Evolutionary conservation across 2,329 filamentous ascomycete species (phyloP).

Genomic region (Pseudopyrenochaeta lycopersici): DNA sequence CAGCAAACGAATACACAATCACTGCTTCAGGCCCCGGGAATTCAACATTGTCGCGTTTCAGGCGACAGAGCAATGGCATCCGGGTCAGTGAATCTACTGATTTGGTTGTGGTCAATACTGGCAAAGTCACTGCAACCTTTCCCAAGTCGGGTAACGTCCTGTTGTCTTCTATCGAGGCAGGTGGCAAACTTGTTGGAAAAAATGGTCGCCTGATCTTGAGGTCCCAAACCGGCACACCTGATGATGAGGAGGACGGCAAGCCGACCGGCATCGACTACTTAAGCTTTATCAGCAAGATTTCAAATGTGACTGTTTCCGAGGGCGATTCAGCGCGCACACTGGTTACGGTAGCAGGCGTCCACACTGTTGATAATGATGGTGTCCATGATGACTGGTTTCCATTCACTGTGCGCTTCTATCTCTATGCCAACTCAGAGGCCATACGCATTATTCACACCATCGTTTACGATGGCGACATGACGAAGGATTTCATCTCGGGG

Average conservation of each 20-base stretch:
- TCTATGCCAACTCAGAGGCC: conserved; percentile 65
- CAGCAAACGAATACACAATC: conserved; percentile 57
- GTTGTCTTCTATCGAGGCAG: conserved; percentile 39
- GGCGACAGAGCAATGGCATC: conserved; percentile 28
- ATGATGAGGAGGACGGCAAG: conserved; percentile 49
- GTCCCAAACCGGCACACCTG: conserved; percentile 59
- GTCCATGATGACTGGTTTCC: conserved; percentile 61
- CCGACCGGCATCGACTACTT: conserved; percentile 52
- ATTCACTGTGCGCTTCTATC: conserved; percentile 66
- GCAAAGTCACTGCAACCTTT: conserved; percentile 45
- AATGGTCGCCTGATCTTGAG: conserved; percentile 60
- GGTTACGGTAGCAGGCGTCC: conserved; percentile 57
- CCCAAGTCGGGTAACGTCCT: conserved; percentile 42
- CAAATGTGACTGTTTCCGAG: conserved; percentile 60
- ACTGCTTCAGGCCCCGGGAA: conserved; percentile 40
- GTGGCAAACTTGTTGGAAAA: conserved; percentile 53
- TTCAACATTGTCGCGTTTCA: conserved; percentile 10
- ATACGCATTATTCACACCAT: conserved; percentile 66
- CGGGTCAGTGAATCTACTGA: conserved; percentile 33
- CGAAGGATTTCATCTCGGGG: conserved; percentile 62
- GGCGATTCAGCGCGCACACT: conserved; percentile 56
- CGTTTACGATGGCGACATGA: conserved; percentile 62
- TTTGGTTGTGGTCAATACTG: conserved; percentile 39
- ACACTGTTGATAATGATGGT: conserved; percentile 34
- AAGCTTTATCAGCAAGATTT: conserved; percentile 61